phyloP scores from a whole-genome alignment of 495 filamentous ascomycete genomes.

The Lasiosphaeris hirsuta region DNA sequence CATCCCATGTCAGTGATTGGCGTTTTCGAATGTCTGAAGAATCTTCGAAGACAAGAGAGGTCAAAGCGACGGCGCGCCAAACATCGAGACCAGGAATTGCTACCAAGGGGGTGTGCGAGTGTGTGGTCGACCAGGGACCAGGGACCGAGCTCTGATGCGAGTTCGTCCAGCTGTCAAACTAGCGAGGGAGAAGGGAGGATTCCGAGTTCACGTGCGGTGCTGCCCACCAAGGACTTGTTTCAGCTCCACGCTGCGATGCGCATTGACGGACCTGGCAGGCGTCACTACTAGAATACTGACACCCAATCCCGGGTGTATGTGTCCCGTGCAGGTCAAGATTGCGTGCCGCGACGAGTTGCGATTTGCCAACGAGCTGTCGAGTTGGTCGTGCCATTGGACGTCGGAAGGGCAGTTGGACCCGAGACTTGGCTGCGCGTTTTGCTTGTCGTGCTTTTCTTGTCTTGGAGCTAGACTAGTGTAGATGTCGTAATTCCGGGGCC shows the following conservation, averaged over 20 bases:
- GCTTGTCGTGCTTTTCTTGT: not conserved
- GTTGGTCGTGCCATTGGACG: not conserved
- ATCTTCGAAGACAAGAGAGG: conserved; percentile 33
- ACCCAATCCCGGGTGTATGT: conserved; percentile 10
- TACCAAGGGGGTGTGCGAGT: not conserved
- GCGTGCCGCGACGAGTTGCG: not conserved
- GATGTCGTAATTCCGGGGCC: conserved; percentile 6
- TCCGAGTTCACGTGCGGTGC: no score
- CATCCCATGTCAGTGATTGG: conserved; percentile 19
- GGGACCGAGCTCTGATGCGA: conserved; percentile 16
- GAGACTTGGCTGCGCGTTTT: not conserved
- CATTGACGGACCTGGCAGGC: not conserved
- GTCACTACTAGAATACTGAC: not conserved
- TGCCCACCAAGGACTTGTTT: not conserved
- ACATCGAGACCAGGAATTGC: conserved; percentile 4
- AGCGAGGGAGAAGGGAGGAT: conserved; percentile 3
- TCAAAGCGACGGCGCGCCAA: conserved; percentile 24
- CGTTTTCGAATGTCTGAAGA: conserved; percentile 34
- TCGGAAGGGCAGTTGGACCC: not conserved
- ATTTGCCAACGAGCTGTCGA: not conserved
- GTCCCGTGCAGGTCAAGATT: conserved; percentile 1
- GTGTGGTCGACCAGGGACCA: conserved; percentile 16
- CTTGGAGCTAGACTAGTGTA: not conserved
- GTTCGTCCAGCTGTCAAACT: conserved; percentile 3
- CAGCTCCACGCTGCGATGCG: conserved; percentile 7